These are phyloP conservation scores for Solanum paucissectum DNA, from an alignment of 257 asterid genomes.

Conservation along the genomic window DNA sequence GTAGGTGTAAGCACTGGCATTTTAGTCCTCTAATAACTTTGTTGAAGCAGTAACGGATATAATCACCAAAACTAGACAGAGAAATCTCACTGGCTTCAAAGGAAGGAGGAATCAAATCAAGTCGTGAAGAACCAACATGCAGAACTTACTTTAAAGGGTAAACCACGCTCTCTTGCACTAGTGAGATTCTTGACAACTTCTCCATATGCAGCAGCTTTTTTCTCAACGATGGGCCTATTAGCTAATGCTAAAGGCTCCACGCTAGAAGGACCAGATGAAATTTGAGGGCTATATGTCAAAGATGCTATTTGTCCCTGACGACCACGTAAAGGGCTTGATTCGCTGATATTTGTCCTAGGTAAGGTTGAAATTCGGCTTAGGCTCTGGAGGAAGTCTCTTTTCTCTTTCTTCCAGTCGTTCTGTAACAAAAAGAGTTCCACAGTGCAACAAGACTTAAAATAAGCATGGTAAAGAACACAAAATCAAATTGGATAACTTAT, in stretches of 20 bases:
- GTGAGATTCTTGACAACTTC: constrained; percentile 82
- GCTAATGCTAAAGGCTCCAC: constrained; percentile 49
- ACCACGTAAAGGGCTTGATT: constrained; percentile 32
- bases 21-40: background rate
- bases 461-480: background rate
- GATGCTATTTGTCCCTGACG: constrained; percentile 64
- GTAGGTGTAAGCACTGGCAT: background rate
- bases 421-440: constrained; percentile 18
- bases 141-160: constrained; percentile 55
- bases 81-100: background rate
- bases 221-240: constrained; percentile 50
- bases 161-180: constrained; percentile 69
- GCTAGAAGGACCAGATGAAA: constrained; percentile 47
- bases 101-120: background rate
- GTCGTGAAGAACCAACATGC: background rate
- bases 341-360: constrained; percentile 58
- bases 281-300: constrained; percentile 42
- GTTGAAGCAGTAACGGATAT: background rate
- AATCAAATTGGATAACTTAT: background rate
- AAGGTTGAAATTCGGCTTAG: constrained; percentile 70
- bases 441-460: background rate
- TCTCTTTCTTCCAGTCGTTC: constrained; percentile 98
- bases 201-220: constrained; percentile 74
- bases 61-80: background rate
- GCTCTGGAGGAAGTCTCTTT: constrained; percentile 83